These are phyloP conservation scores for Leishmania major DNA, from an alignment of 208 protist species.

Conservation along the genomic window DNA sequence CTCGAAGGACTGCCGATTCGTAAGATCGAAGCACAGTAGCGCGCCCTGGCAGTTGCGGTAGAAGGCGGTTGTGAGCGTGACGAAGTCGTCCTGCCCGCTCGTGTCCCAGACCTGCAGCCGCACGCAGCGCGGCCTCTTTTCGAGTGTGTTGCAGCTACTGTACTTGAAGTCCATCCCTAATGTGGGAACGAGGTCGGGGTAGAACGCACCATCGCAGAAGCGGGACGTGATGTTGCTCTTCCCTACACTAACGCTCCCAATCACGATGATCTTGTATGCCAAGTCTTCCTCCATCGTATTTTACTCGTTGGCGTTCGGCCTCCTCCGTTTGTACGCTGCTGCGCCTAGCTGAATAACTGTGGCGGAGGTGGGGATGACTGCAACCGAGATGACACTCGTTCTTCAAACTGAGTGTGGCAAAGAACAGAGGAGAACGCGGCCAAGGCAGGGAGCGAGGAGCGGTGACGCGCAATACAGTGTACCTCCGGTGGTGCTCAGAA, in stretches of 20 bases:
- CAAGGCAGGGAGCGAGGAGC: background rate
- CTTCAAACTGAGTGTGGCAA: background rate
- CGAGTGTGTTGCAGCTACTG: slow-evolving; percentile 70
- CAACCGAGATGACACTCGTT: background rate
- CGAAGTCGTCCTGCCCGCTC: slow-evolving; percentile 89
- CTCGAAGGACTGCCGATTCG: slow-evolving; percentile 89
- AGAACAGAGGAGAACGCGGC: too few species aligned
- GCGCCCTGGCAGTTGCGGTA: slow-evolving; percentile 92
- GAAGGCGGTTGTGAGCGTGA: slow-evolving; percentile 91
- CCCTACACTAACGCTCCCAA: slow-evolving; percentile 90
- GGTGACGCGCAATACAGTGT: background rate
- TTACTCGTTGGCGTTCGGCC: background rate
- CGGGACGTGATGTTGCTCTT: slow-evolving; percentile 91
- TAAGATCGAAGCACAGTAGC: slow-evolving; percentile 98
- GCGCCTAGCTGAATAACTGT: background rate
- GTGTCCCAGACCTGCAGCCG: slow-evolving; percentile 92
- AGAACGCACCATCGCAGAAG: slow-evolving; percentile 87
- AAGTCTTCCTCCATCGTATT: slow-evolving; percentile 70
- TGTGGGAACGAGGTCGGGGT: slow-evolving; percentile 80
- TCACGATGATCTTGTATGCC: slow-evolving; percentile 91
- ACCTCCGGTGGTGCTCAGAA: background rate
- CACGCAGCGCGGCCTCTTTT: slow-evolving; percentile 70
- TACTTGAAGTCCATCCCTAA: slow-evolving; percentile 92
- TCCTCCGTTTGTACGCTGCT: background rate
- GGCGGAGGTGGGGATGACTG: background rate